phyloP scores from a whole-genome alignment of 2,329 filamentous ascomycete species.

The Pezicula carpinea region DNA sequence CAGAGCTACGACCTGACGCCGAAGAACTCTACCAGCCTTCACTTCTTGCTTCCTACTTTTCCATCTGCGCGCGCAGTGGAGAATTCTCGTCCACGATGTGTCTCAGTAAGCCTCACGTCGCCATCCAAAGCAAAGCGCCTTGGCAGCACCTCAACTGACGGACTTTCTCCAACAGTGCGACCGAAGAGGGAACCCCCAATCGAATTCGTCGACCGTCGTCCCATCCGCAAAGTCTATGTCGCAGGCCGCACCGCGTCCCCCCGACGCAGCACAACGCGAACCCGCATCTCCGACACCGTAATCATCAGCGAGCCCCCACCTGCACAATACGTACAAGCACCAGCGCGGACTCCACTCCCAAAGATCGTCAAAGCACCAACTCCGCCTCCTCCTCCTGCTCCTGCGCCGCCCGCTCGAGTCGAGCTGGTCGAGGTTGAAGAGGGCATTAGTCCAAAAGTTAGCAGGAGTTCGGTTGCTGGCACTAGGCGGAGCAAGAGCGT shows the following conservation, averaged over 20 bases:
- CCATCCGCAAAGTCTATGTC: background rate
- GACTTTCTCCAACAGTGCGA: background rate
- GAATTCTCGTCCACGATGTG: background rate
- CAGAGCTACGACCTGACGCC: too few species aligned
- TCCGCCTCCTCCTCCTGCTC: conserved; percentile 5
- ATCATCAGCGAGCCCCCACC: conserved; percentile 10
- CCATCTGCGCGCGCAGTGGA: background rate
- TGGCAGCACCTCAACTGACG: background rate
- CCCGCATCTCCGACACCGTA: conserved; percentile 14
- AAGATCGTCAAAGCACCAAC: conserved; percentile 7
- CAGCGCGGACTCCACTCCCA: conserved; percentile 5
- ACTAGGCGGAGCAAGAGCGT: background rate
- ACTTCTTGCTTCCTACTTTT: background rate
- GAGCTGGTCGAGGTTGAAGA: conserved; percentile 18
- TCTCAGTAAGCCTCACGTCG: background rate
- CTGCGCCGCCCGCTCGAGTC: conserved; percentile 8
- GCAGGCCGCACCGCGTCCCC: conserved; percentile 15
- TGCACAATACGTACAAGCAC: conserved; percentile 12
- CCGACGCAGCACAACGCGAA: conserved; percentile 5
- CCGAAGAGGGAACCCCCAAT: background rate
- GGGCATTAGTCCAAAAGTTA: conserved; percentile 7
- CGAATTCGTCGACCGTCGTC: background rate
- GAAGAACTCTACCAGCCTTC: too few species aligned
- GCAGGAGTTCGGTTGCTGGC: conserved; percentile 3
- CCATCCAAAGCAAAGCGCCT: background rate